Evolutionary conservation across 345 rosid genomes (phyloP).

Genomic region (Physaria fendleri): DNA sequence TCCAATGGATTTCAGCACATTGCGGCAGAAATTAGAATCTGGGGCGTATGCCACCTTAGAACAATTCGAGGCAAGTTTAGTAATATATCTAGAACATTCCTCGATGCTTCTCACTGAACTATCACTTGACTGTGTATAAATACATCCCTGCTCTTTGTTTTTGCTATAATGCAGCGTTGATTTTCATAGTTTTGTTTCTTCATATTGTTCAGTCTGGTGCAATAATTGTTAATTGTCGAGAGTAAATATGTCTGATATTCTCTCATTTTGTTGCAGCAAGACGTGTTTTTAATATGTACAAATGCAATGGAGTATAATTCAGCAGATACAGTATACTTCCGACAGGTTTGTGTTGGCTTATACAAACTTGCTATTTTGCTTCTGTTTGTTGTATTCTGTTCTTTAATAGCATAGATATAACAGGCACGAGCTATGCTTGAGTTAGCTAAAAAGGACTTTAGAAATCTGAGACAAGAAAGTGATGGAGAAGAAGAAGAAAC

Average conservation of each 20-base stretch:
- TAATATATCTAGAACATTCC: background rate
- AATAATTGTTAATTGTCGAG: background rate
- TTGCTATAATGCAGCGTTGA: background rate
- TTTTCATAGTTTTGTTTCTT: background rate
- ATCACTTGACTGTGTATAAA: background rate
- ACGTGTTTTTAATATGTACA: conserved; percentile 66
- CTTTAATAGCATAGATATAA: background rate
- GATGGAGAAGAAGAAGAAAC: conserved; percentile 51
- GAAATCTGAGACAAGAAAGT: conserved; percentile 73
- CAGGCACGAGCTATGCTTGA: conserved; percentile 90
- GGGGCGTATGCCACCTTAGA: conserved; percentile 59
- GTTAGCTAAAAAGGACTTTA: conserved; percentile 73
- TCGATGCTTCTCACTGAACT: background rate
- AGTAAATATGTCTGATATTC: background rate
- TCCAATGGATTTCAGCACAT: conserved; percentile 84
- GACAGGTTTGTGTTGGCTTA: conserved; percentile 48
- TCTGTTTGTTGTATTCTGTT: background rate
- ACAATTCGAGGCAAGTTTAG: conserved; percentile 70
- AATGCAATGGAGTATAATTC: conserved; percentile 94
- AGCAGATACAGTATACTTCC: conserved; percentile 64
- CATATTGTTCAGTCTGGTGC: background rate
- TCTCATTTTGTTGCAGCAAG: conserved; percentile 41
- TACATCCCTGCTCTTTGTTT: background rate
- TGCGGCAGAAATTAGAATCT: conserved; percentile 52
- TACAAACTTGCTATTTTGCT: background rate